phyloP scores from a whole-genome alignment of 164 flowering plant genomes.

The Umbilicus rupestris region DNA sequence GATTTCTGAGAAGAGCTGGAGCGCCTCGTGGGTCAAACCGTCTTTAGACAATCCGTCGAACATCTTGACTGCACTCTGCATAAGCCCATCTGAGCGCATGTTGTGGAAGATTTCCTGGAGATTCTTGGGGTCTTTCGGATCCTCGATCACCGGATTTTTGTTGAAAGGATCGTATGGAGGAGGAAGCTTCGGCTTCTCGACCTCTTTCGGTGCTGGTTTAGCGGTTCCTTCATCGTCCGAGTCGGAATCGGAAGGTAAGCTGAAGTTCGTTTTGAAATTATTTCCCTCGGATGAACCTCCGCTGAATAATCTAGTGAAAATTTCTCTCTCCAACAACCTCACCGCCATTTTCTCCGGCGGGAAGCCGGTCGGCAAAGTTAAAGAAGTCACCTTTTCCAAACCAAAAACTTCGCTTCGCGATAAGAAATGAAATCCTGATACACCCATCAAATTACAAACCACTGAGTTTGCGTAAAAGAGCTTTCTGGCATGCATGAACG shows the following conservation, averaged over 20 bases:
- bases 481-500: background rate
- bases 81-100: conserved; percentile 50
- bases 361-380: background rate
- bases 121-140: conserved; percentile 65
- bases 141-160: conserved; percentile 49
- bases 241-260: conserved; percentile 35
- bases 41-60: conserved; percentile 89
- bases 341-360: background rate
- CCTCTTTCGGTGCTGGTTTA: conserved; percentile 8
- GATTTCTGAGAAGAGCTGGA: conserved; percentile 50
- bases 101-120: conserved; percentile 68
- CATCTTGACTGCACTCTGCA: conserved; percentile 72
- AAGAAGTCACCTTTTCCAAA: background rate
- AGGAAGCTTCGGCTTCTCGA: conserved; percentile 40
- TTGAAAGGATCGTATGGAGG: conserved; percentile 83
- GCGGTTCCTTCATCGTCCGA: conserved; percentile 19
- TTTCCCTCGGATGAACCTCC: background rate
- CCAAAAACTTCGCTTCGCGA: background rate
- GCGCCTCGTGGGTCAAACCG: conserved; percentile 83
- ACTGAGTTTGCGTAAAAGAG: background rate
- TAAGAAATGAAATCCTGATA: background rate
- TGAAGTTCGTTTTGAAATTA: conserved; percentile 38
- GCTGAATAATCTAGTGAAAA: background rate
- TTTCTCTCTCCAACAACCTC: no score
- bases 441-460: background rate